phyloP scores from a whole-genome alignment of 495 filamentous ascomycete genomes.

The Gamarada debralockiae region DNA sequence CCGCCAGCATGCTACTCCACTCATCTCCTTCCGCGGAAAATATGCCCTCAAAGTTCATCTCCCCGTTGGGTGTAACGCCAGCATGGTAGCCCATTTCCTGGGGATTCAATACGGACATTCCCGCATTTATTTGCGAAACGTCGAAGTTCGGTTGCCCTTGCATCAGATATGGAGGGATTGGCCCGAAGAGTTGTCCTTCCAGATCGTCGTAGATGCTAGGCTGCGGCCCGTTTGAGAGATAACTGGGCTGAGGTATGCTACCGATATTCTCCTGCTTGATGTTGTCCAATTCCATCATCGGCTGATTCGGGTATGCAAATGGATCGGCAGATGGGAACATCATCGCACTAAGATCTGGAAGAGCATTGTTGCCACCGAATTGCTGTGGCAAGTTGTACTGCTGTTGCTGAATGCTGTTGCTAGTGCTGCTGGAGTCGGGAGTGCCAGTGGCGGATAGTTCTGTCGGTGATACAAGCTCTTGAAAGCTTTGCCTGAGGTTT shows the following conservation, averaged over 20 bases:
- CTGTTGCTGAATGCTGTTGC: conserved; percentile 4
- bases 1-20: conserved; percentile 8
- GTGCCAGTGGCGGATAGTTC: conserved; percentile 21
- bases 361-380: conserved; percentile 8
- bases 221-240: conserved; percentile 14
- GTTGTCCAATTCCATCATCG: conserved; percentile 55
- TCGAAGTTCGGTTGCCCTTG: conserved; percentile 20
- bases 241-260: conserved; percentile 20
- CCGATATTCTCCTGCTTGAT: conserved; percentile 28
- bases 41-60: conserved; percentile 20
- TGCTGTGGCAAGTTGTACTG: conserved; percentile 6
- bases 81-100: conserved; percentile 16
- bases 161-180: conserved; percentile 47
- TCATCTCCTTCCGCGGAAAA: conserved; percentile 19
- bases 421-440: conserved; percentile 16
- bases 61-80: conserved; percentile 13
- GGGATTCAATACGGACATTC: neutral
- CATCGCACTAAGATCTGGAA: conserved; percentile 67
- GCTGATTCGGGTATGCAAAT: conserved; percentile 85
- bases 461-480: conserved; percentile 16
- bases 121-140: conserved; percentile 5
- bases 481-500: conserved; percentile 22
- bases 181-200: conserved; percentile 52
- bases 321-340: conserved; percentile 93
- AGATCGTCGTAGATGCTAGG: conserved; percentile 36